Percentiles rank a stretch among this genome's conserved stretches.
Conservation (phyloP, 2,329 filamentous ascomycete species). For the Neofusicoccum cordaticola region DNA sequence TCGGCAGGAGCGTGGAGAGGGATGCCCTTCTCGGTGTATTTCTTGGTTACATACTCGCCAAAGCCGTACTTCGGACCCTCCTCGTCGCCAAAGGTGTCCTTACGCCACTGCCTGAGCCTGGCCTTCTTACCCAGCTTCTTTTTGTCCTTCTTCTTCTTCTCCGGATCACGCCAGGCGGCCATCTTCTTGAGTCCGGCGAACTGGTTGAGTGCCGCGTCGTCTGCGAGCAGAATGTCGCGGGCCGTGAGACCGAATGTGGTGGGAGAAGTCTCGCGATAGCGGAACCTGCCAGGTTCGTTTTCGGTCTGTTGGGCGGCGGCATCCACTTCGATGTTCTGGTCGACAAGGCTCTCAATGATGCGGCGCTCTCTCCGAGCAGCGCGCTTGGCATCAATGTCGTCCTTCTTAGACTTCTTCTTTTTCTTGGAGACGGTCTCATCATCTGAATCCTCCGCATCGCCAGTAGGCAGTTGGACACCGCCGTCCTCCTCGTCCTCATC, state of each 20-base stretch:
- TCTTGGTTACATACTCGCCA: constrained; percentile 26
- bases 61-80: constrained; percentile 50
- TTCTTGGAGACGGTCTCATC: constrained; percentile 32
- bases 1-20: constrained; percentile 15
- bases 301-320: constrained; percentile 51
- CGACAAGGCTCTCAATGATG: constrained; percentile 82
- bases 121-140: constrained; percentile 93
- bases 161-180: constrained; percentile 79
- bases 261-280: constrained; percentile 92
- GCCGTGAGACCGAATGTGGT: constrained; percentile 85
- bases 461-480: constrained; percentile 24
- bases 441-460: constrained; percentile 34
- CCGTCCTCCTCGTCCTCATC: constrained; percentile 40
- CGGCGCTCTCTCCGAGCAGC: constrained; percentile 76
- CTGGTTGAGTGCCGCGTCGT: constrained; percentile 80
- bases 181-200: constrained; percentile 95
- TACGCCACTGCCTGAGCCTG: constrained; percentile 79
- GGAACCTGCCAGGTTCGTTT: constrained; percentile 62
- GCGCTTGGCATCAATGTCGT: constrained; percentile 59
- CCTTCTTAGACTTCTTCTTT: constrained; percentile 45
- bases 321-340: constrained; percentile 74
- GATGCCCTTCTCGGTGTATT: constrained; percentile 29
- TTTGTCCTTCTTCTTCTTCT: constrained; percentile 85
- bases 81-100: constrained; percentile 63
- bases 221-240: constrained; percentile 86